A percentile compares a stretch with the other conserved stretches of the same genome.
phyloP scores from a whole-genome alignment of 768 basidiomycete genomes.

The Artomyces pyxidatus region DNA sequence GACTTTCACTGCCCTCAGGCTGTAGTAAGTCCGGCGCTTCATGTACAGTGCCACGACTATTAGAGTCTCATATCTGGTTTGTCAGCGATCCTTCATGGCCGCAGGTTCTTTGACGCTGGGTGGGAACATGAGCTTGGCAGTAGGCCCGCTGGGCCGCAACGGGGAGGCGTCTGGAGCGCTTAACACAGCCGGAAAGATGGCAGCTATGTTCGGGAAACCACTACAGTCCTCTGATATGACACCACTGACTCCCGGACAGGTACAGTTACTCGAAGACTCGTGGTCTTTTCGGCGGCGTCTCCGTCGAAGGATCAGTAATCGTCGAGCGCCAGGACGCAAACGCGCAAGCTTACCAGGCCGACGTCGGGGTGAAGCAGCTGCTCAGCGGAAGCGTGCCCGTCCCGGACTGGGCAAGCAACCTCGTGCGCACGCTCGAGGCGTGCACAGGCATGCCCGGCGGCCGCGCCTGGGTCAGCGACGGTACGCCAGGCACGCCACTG shows the following conservation, averaged over 20 bases:
- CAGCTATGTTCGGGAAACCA: constrained; percentile 66
- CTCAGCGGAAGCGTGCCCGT: constrained; percentile 68
- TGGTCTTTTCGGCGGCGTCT: constrained; percentile 90
- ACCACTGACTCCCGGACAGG: constrained; percentile 31
- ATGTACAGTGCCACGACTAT: too few species aligned
- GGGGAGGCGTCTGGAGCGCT: constrained; percentile 86
- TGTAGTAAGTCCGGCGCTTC: constrained; percentile 52
- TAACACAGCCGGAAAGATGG: constrained; percentile 78
- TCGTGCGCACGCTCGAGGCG: constrained; percentile 67
- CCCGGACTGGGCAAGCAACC: constrained; percentile 70
- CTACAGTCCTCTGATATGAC: background rate
- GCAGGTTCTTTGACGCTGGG: constrained; percentile 87
- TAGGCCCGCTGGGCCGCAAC: constrained; percentile 90
- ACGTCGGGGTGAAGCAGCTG: constrained; percentile 71
- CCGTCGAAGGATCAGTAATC: constrained; percentile 83
- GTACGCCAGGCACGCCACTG: constrained; percentile 20
- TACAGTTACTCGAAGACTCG: constrained; percentile 89
- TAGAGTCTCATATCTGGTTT: background rate
- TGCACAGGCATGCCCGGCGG: constrained; percentile 65
- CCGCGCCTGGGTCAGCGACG: constrained; percentile 58
- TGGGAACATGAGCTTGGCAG: constrained; percentile 81
- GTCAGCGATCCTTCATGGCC: constrained; percentile 83
- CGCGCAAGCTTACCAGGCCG: constrained; percentile 64
- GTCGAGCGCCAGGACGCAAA: constrained; percentile 94
- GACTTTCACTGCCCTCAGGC: constrained; percentile 31